phyloP scores from a whole-genome alignment of 495 filamentous ascomycete species.

The Aspergillus homomorphus region DNA sequence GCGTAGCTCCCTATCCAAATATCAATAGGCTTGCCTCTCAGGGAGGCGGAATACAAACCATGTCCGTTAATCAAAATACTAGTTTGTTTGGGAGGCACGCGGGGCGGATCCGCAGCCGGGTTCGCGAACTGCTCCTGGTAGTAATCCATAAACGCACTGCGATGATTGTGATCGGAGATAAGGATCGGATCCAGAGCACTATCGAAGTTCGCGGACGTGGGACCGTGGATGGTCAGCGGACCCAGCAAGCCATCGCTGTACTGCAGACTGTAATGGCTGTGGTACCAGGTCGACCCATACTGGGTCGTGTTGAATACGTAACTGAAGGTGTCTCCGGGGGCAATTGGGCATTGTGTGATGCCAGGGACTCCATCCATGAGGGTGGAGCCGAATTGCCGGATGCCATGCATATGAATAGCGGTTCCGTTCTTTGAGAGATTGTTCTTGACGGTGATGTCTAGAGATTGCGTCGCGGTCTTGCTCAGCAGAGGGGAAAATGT shows the following conservation, averaged over 20 bases:
- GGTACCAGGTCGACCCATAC: conserved; percentile 73
- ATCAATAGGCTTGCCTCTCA: not conserved
- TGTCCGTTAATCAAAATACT: conserved; percentile 1
- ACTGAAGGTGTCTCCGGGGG: conserved; percentile 56
- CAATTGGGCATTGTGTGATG: conserved; percentile 62
- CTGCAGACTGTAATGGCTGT: conserved; percentile 65
- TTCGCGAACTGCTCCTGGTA: conserved; percentile 8
- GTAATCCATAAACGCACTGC: conserved; percentile 11
- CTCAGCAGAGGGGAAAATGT: not conserved
- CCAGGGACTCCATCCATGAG: conserved; percentile 61
- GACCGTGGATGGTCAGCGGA: conserved; percentile 32
- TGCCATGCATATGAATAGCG: conserved; percentile 47
- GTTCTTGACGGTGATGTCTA: conserved; percentile 23
- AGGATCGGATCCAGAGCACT: conserved; percentile 55
- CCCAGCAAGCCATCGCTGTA: conserved; percentile 33
- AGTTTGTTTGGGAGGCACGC: not conserved
- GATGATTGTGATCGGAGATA: conserved; percentile 46
- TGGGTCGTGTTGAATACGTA: conserved; percentile 72
- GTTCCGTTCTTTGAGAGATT: conserved; percentile 58
- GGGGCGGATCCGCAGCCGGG: not conserved
- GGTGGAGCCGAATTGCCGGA: conserved; percentile 41
- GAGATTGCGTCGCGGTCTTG: not conserved
- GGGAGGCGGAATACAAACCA: not conserved
- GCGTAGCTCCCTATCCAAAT: not conserved
- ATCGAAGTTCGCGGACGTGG: conserved; percentile 60